Percentiles rank a stretch among this genome's conserved stretches.
Conservation (phyloP, 2,329 filamentous ascomycete genomes). For the Hymenoscyphus salicellus region DNA sequence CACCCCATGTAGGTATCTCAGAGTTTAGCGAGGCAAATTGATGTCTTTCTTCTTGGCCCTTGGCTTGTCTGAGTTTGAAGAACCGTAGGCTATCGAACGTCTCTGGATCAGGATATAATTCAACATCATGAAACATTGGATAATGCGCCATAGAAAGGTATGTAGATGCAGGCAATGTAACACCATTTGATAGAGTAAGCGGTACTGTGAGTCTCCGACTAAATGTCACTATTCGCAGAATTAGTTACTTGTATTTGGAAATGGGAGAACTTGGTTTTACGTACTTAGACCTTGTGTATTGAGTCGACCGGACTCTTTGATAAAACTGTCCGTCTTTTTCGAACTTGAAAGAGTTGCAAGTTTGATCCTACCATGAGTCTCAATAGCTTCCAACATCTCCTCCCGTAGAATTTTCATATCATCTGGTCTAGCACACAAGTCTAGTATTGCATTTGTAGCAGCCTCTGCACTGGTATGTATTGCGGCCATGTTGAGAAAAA, state of each 20-base stretch:
- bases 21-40: constrained; percentile 1
- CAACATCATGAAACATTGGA: neutral
- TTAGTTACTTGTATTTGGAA: neutral
- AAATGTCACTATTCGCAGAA: neutral
- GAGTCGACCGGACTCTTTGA: neutral
- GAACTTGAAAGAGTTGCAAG: constrained; percentile 2
- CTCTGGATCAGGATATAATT: neutral
- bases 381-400: neutral
- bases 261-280: neutral
- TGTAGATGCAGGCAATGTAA: neutral
- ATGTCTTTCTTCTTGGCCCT: neutral
- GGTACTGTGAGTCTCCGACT: neutral
- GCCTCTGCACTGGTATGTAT: constrained; percentile 2
- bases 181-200: constrained; percentile 3
- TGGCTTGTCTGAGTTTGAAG: neutral
- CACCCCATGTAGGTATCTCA: neutral
- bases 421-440: constrained; percentile 6
- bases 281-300: constrained; percentile 2
- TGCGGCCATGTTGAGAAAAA: constrained; percentile 3
- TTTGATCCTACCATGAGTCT: constrained; percentile 1
- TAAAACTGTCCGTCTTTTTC: constrained; percentile 5
- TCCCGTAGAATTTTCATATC: neutral
- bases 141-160: neutral
- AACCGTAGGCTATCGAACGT: neutral
- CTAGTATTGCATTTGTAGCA: neutral